Evolutionary conservation across 2,329 filamentous ascomycete genomes (phyloP), one percentile per base, ranked within the genome.

Genomic region (Stachybotrys chlorohalonatus): DNA sequence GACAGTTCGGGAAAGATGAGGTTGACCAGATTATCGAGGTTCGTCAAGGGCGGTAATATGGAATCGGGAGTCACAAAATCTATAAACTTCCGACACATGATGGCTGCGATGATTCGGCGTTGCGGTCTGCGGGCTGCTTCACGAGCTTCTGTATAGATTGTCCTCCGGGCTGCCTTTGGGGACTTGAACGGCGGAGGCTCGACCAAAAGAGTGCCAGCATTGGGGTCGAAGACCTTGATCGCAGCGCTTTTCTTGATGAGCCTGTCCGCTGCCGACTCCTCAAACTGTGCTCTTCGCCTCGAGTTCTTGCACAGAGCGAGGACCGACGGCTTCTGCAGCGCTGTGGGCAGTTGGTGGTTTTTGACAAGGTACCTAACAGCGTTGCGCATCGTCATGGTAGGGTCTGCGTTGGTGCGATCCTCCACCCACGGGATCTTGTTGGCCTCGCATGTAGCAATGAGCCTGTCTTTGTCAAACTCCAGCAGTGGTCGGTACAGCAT

Each of bases 401-500:
- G 79, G 63, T 96, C 87, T 15, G 76, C 69, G 64, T 99, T 99
- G 1, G 92, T 96, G 47, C 76, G 73, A 66, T 99, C 94, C 66
- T 94, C 89, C 58, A 90, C 89, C 87, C 90, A 97, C 1, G 74
- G 71, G 9, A 95, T 72, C 0, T 76, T 70, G 59, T 85, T 79
- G n/a, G 79, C 75, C 57, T 85, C 69, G 64, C 93, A 96, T 0
- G 89, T 91, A 1, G 83, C 82, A 48, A 86, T 77, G n/a, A 96
- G 76, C 42, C 85, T 76, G 52, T 82, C 77, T 71, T 97, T 95
- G 56, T 78, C 73, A 64, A 92, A 90, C 8, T 68, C 67, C 7
- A 95, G 73, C 51, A 94, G 70, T 4, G 90, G 90, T 7, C 90
- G 81, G 61, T 86, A 80, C 16, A 92, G 70, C 54, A 71, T 76